Base-by-base conservation (phyloP, 768 basidiomycete species). In the Strobilomyces confusus region DNA sequence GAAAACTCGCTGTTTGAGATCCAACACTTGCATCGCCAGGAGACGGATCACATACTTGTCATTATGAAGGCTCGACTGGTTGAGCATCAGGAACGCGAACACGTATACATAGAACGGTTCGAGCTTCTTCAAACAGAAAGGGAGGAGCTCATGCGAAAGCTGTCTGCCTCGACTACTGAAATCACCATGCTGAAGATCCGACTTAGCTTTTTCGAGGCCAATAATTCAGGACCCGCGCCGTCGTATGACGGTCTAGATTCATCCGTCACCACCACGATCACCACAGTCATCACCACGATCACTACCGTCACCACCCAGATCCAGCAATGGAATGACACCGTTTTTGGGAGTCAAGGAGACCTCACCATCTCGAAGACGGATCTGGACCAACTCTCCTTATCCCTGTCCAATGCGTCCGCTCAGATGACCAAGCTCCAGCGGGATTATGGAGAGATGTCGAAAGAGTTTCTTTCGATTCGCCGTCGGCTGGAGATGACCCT, bases 321-420 rank as follows among this genome's bases (percentile, higher is more conserved):
- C 13, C 32, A 54, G 3, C 30, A 20, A 1, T 54, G 48, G 46
- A 54, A 17, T 14, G 33, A 34, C 7, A 22, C 22, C 1, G 33
- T 36, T 23, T 33, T 34, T 9, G 20, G 9, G 32, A 46, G 23
- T 34, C 23, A 19, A 46, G 45, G 45, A 19, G 9, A 40, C 5
- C 13, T 46, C 33, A 50, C 17, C 8, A 38, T 59, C 51, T 47
- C 44, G 20, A 29, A 4, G 40, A 43, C 30, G 25, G 56, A 59
- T 12, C 37, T 59, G 22, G 51, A 58, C 14, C 48, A 36, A 7
- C 25, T 58, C 44, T 46, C 45, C 22, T 34, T 17, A 4, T 38
- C 51, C 1, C 12, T 59, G 7, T 45, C 58, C 30, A 20, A 8
- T 13, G 42, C 58, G 1, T 44, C 49, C 8, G 44, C 52, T 19